A percentile compares a stretch with the other conserved stretches of the same genome.
Conservation (phyloP, 306 rosid species). For the Arachis hypogaea region DNA sequence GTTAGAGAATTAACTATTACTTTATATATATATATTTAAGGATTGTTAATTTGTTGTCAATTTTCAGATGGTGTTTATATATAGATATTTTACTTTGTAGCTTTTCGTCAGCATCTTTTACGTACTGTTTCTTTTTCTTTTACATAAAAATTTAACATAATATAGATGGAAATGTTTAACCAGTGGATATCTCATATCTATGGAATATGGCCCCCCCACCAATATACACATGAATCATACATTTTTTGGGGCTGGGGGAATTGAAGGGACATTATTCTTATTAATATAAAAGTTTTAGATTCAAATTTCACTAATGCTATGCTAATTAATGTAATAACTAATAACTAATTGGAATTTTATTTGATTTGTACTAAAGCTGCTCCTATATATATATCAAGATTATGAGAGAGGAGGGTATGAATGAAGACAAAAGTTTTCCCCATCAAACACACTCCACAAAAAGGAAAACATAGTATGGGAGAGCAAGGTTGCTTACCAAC, state of each 20-base stretch:
- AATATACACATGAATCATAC: slow-evolving; percentile 4
- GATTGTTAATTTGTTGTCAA: slow-evolving; percentile 4
- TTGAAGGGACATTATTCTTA: no score
- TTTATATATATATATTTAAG: no score
- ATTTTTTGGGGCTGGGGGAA: no score
- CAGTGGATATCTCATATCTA: neutral
- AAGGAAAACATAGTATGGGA: neutral
- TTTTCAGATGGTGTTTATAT: neutral
- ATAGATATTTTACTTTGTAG: slow-evolving; percentile 34
- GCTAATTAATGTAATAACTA: no score
- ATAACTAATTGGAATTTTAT: no score
- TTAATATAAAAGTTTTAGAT: no score
- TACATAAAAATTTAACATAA: slow-evolving; percentile 20
- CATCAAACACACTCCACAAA: slow-evolving; percentile 9
- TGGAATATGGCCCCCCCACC: neutral
- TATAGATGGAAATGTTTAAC: slow-evolving; percentile 26
- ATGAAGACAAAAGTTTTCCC: slow-evolving; percentile 35
- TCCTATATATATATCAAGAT: neutral
- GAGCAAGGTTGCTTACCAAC: slow-evolving; percentile 36
- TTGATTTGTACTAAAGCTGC: slow-evolving; percentile 12
- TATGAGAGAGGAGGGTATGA: slow-evolving; percentile 6
- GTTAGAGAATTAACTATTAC: slow-evolving; percentile 1
- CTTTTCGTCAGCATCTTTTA: slow-evolving; percentile 38
- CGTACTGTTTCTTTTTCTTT: slow-evolving; percentile 41
- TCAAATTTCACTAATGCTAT: no score